Evolutionary conservation across 768 basidiomycete genomes (phyloP).

Genomic region (Pisolithus orientalis): DNA sequence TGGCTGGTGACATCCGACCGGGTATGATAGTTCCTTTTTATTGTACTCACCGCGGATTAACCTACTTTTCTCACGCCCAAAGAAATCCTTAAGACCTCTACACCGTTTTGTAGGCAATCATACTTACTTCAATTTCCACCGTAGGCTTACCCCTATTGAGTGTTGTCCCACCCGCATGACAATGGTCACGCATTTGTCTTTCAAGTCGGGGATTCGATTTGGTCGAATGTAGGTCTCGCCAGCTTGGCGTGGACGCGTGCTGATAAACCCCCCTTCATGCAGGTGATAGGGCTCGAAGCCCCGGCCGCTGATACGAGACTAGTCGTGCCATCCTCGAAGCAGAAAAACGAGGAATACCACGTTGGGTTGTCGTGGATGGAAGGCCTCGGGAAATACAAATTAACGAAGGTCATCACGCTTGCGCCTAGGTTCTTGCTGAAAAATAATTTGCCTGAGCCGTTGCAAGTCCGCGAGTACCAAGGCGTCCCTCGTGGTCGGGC

Average conservation of each 20-base stretch:
- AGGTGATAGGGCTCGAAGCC: conserved; percentile 88
- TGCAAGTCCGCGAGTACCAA: conserved; percentile 85
- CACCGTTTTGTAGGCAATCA: conserved; percentile 71
- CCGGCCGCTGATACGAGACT: conserved; percentile 87
- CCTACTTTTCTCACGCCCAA: conserved; percentile 4
- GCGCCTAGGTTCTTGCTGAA: conserved; percentile 87
- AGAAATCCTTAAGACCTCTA: conserved; percentile 47
- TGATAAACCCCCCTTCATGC: conserved; percentile 4
- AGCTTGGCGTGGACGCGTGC: neutral
- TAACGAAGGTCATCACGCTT: conserved; percentile 89
- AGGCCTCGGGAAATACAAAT: conserved; percentile 94
- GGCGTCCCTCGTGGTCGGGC: conserved; percentile 57
- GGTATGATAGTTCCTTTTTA: conserved; percentile 34
- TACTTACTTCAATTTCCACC: conserved; percentile 1
- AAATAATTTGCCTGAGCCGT: conserved; percentile 62
- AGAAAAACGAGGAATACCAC: conserved; percentile 64
- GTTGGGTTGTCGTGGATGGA: conserved; percentile 89
- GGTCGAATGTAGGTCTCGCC: conserved; percentile 68
- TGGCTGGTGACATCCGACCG: conserved; percentile 72
- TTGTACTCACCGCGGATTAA: conserved; percentile 8
- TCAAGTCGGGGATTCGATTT: conserved; percentile 71
- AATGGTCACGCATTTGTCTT: conserved; percentile 82
- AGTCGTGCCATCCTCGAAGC: conserved; percentile 56
- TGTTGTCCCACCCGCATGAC: conserved; percentile 79
- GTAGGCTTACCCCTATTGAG: conserved; percentile 33